A percentile compares a stretch with the other conserved stretches of the same genome.
phyloP scores from a whole-genome alignment of 306 rosid species.

The Cucurbita argyrosperma region DNA sequence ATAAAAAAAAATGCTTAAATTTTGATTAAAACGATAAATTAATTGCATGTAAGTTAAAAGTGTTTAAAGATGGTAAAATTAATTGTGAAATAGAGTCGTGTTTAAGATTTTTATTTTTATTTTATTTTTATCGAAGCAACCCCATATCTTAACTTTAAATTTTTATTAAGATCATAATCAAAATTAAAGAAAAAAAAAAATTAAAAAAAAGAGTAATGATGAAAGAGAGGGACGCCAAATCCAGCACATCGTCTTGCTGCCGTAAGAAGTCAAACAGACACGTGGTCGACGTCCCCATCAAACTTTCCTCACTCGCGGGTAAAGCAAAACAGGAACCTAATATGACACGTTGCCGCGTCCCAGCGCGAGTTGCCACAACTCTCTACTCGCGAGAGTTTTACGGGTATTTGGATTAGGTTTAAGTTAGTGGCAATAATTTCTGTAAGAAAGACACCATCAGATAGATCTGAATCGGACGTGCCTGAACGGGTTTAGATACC shows the following conservation, averaged over 20 bases:
- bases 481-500: neutral
- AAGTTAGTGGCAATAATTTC: neutral
- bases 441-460: neutral
- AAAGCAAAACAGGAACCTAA: neutral
- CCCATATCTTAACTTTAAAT: no score
- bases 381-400: neutral
- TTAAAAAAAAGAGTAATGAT: neutral
- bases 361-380: neutral
- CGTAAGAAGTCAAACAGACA: neutral
- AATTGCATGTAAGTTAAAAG: no score
- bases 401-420: neutral
- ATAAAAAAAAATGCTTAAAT: no score
- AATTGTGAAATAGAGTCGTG: no score
- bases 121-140: no score
- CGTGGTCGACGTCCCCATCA: neutral
- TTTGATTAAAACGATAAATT: no score
- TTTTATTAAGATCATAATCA: no score
- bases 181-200: neutral
- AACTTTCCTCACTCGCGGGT: no score
- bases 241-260: neutral
- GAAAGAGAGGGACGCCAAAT: neutral
- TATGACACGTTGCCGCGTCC: neutral
- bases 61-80: no score
- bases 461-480: slow-evolving; percentile 5
- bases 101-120: no score